These are phyloP conservation scores for Cnidoscolus chayamansa DNA, from an alignment of 441 rosid genomes.

Conservation along the genomic window DNA sequence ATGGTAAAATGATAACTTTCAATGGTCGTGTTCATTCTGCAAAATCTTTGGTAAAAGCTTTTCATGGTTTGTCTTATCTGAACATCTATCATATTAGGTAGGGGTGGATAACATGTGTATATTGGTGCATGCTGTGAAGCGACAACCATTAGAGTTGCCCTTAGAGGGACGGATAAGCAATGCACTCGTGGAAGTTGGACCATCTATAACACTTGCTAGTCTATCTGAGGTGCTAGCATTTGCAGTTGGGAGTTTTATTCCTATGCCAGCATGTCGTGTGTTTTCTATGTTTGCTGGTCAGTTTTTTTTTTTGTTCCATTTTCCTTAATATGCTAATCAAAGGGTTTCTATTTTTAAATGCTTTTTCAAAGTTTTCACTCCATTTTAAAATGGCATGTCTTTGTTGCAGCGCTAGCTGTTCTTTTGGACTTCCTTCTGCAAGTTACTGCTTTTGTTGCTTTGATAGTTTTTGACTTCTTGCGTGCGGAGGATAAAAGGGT, in stretches of 20 bases:
- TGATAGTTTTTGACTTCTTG: constrained; percentile 83
- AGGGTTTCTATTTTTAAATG: background rate
- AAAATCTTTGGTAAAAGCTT: background rate
- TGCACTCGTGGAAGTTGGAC: constrained; percentile 98
- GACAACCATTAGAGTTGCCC: constrained; percentile 79
- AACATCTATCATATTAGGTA: constrained; percentile 48
- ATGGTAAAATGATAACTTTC: background rate
- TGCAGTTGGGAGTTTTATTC: constrained; percentile 93
- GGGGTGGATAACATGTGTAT: constrained; percentile 99
- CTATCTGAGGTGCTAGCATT: constrained; percentile 89
- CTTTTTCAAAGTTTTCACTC: background rate
- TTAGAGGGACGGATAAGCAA: constrained; percentile 84
- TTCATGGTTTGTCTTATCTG: constrained; percentile 16
- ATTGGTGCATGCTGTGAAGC: constrained; percentile 92
- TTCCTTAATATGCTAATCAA: background rate
- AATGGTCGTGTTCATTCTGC: background rate
- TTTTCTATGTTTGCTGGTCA: constrained; percentile 99
- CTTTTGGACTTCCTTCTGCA: constrained; percentile 93
- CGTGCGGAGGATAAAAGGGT: constrained; percentile 73
- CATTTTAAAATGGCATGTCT: constrained; percentile 16
- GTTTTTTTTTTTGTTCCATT: constrained; percentile 19
- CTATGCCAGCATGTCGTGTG: constrained; percentile 98
- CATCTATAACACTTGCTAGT: constrained; percentile 98
- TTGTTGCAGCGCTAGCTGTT: constrained; percentile 84
- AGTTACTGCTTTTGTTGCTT: constrained; percentile 97